These are phyloP conservation scores for Pinus taeda DNA, from an alignment of 75 land plant genomes.

Conservation along the genomic window DNA sequence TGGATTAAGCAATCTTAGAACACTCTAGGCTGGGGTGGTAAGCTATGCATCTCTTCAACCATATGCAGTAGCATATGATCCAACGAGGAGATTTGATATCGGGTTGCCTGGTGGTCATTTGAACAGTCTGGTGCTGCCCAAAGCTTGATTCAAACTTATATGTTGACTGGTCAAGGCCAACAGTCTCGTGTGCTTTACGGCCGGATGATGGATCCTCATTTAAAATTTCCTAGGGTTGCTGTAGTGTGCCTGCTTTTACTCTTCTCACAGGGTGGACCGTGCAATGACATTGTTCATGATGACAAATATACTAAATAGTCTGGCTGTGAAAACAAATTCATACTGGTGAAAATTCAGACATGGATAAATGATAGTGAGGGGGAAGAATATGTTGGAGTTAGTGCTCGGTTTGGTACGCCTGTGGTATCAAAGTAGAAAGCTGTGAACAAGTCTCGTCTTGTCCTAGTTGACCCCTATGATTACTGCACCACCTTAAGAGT, in stretches of 20 bases:
- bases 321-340: constrained; percentile 69
- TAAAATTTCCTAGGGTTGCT: too few species aligned
- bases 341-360: constrained; percentile 82
- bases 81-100: too few species aligned
- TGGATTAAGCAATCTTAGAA: not conserved
- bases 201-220: too few species aligned
- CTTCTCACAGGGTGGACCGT: not conserved
- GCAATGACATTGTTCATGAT: constrained; percentile 71
- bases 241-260: not conserved
- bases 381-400: constrained; percentile 74
- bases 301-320: constrained; percentile 46
- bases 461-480: constrained; percentile 61
- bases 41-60: too few species aligned
- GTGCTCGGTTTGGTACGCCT: constrained; percentile 81
- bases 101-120: not conserved
- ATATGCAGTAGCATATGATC: too few species aligned
- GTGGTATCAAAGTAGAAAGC: constrained; percentile 67
- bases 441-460: constrained; percentile 49
- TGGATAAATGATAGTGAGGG: constrained; percentile 48
- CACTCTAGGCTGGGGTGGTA: not conserved
- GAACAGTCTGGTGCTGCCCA: constrained; percentile 66
- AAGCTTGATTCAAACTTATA: constrained; percentile 61
- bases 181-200: not conserved
- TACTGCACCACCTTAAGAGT: constrained; percentile 40
- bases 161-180: constrained; percentile 30